These are phyloP conservation scores for Penicillium sp. DNA, from an alignment of 2,329 filamentous ascomycete species.

Conservation along the genomic window DNA sequence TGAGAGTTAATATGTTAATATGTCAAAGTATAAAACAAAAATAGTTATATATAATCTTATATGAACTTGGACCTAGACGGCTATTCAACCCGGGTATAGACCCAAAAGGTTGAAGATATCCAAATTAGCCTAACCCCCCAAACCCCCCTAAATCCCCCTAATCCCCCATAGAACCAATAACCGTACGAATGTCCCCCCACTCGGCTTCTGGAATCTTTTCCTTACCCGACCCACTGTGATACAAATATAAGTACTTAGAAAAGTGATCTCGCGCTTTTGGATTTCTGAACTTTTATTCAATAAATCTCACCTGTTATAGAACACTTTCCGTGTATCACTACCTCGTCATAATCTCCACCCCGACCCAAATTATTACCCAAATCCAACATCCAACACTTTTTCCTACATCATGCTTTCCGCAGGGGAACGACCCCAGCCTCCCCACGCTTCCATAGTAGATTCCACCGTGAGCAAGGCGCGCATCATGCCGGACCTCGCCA, in stretches of 20 bases:
- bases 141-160: no score
- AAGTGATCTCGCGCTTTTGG: slow-evolving; percentile 11
- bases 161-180: neutral
- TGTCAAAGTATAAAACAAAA: neutral
- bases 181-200: slow-evolving; percentile 18
- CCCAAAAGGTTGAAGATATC: neutral
- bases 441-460: slow-evolving; percentile 25
- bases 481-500: slow-evolving; percentile 20
- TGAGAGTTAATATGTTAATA: no score
- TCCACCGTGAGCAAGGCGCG: slow-evolving; percentile 19
- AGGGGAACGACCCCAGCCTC: slow-evolving; percentile 36
- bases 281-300: slow-evolving; percentile 1
- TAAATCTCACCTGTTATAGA: neutral
- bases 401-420: slow-evolving; percentile 42
- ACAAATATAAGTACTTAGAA: slow-evolving; percentile 32
- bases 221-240: slow-evolving; percentile 25
- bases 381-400: slow-evolving; percentile 4
- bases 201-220: slow-evolving; percentile 31
- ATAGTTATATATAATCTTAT: neutral
- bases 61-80: neutral
- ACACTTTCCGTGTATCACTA: slow-evolving; percentile 15
- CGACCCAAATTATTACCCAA: slow-evolving; percentile 12
- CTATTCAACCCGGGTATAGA: neutral
- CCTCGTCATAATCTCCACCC: slow-evolving; percentile 23
- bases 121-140: neutral